These are phyloP conservation scores for Neurospora sp. DNA, from an alignment of 2,329 filamentous ascomycete genomes.

Conservation along the genomic window DNA sequence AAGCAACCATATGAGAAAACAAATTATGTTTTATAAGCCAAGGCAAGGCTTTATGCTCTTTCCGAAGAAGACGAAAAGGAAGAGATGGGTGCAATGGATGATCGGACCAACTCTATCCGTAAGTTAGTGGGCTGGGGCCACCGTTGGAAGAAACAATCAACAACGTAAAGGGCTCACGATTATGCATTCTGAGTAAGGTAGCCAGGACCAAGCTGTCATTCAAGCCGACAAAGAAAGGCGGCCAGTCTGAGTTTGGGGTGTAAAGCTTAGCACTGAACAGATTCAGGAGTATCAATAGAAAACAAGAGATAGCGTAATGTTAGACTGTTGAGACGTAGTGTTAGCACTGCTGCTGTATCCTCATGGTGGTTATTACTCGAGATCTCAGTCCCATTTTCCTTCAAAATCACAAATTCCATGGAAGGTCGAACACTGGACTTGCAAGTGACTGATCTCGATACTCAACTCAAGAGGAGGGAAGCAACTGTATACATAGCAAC, in stretches of 20 bases:
- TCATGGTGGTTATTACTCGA: background rate
- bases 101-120: background rate
- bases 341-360: background rate
- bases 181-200: background rate
- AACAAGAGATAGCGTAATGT: background rate
- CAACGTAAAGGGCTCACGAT: background rate
- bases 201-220: background rate
- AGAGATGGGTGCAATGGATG: background rate
- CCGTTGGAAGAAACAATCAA: background rate
- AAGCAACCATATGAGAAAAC: background rate
- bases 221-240: background rate
- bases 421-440: background rate
- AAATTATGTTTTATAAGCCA: background rate
- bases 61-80: background rate
- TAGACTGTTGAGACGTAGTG: background rate
- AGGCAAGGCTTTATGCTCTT: background rate
- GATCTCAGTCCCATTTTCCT: background rate
- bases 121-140: background rate
- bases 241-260: background rate
- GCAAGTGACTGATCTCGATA: background rate
- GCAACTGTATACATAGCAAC: background rate
- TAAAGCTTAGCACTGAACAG: background rate
- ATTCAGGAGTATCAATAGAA: background rate
- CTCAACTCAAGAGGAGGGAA: background rate
- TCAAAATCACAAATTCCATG: background rate